These are phyloP conservation scores for Pichia sp. DNA, from an alignment of 1,139 yeast species.

Conservation along the genomic window DNA sequence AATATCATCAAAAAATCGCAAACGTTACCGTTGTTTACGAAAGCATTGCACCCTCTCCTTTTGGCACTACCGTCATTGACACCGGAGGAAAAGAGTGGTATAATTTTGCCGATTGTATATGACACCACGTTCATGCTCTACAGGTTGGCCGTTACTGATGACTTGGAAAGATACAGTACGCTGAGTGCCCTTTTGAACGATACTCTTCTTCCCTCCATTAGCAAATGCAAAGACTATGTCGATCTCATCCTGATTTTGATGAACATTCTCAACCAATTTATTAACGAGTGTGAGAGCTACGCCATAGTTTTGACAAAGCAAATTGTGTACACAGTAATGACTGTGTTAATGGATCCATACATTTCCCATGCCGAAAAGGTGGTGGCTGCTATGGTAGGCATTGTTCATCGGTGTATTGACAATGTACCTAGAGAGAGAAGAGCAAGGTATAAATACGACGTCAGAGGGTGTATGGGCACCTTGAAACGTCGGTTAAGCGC, in stretches of 20 bases:
- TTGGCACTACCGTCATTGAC: conserved; percentile 25
- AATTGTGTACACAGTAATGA: conserved; percentile 18
- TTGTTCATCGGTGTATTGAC: conserved; percentile 3
- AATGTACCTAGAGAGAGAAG: not conserved
- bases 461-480: conserved; percentile 9
- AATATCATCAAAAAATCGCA: conserved; percentile 20
- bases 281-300: conserved; percentile 14
- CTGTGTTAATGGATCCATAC: conserved; percentile 22
- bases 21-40: conserved; percentile 18
- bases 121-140: conserved; percentile 14
- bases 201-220: conserved; percentile 21
- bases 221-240: conserved; percentile 20
- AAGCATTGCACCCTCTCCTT: conserved; percentile 21
- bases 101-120: conserved; percentile 20
- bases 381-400: not conserved
- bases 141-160: conserved; percentile 5
- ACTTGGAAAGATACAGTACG: conserved; percentile 10
- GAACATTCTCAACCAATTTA: conserved; percentile 9
- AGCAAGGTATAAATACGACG: conserved; percentile 7
- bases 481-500: conserved; percentile 7
- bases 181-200: conserved; percentile 22
- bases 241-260: conserved; percentile 11
- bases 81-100: conserved; percentile 16
- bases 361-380: conserved; percentile 13
- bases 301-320: conserved; percentile 16